Percentiles rank a stretch among this genome's conserved stretches.
Evolutionary conservation across 345 rosid genomes (phyloP).

Genomic region (Dipteronia dyeriana): DNA sequence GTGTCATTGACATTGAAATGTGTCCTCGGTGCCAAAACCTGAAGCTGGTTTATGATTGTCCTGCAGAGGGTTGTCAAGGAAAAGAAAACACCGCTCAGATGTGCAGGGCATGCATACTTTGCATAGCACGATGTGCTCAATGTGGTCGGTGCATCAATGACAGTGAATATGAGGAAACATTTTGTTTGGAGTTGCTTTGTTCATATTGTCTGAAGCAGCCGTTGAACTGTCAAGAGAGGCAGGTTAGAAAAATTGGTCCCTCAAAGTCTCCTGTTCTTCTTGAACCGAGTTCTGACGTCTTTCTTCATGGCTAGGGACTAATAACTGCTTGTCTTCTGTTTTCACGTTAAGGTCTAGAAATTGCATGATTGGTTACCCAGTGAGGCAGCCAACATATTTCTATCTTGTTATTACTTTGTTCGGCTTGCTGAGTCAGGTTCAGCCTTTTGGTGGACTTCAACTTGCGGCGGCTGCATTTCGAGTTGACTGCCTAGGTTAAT

Average conservation of each 20-base stretch:
- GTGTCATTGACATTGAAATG: constrained; percentile 75
- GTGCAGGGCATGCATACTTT: constrained; percentile 88
- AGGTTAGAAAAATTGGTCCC: constrained; percentile 24
- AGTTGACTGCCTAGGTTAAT: constrained; percentile 6
- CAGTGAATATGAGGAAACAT: constrained; percentile 81
- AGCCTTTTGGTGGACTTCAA: constrained; percentile 11
- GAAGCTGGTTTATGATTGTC: constrained; percentile 89
- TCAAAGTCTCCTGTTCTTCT: constrained; percentile 22
- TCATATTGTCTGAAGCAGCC: constrained; percentile 55
- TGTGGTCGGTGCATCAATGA: constrained; percentile 91
- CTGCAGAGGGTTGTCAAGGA: constrained; percentile 72
- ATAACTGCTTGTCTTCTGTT: constrained; percentile 19
- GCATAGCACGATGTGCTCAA: constrained; percentile 74
- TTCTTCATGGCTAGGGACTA: constrained; percentile 44
- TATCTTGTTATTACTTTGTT: constrained; percentile 16
- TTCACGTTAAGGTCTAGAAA: constrained; percentile 17
- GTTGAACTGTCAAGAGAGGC: constrained; percentile 35
- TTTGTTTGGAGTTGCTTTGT: constrained; percentile 75
- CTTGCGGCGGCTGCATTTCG: constrained; percentile 6
- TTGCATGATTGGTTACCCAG: constrained; percentile 19
- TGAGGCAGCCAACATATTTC: constrained; percentile 14
- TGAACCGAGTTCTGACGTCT: constrained; percentile 27
- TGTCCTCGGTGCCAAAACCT: constrained; percentile 82
- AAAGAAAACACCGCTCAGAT: constrained; percentile 37
- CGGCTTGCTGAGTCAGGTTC: constrained; percentile 9